These are phyloP conservation scores for Roridomyces roridus DNA, from an alignment of 768 basidiomycete genomes.

Conservation along the genomic window DNA sequence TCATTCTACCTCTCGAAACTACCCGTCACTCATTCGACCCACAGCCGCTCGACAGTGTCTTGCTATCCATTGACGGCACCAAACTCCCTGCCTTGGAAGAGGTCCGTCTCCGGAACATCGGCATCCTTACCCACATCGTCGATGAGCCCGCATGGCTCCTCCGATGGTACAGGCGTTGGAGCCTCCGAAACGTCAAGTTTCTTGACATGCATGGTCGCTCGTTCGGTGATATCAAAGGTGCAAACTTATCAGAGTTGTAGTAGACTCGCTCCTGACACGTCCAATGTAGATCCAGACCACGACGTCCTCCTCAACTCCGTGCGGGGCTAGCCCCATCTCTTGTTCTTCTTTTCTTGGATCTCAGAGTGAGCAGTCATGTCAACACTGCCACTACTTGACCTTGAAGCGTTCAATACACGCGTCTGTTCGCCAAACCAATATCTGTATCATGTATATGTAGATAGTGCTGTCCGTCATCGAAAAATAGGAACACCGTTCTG, in stretches of 20 bases:
- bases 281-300: slow-evolving; percentile 10
- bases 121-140: slow-evolving; percentile 34
- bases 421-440: not conserved
- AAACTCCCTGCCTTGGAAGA: slow-evolving; percentile 40
- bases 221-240: slow-evolving; percentile 7
- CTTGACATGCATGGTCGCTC: slow-evolving; percentile 15
- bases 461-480: not conserved
- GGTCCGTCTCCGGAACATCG: slow-evolving; percentile 47
- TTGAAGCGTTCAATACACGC: not conserved
- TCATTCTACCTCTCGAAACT: not conserved
- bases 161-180: slow-evolving; percentile 23
- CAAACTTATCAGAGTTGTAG: not conserved
- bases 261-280: not conserved
- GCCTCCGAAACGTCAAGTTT: slow-evolving; percentile 15
- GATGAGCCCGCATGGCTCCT: slow-evolving; percentile 34
- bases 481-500: not conserved
- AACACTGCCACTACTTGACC: slow-evolving; percentile 13
- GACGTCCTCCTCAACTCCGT: slow-evolving; percentile 5
- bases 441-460: slow-evolving; percentile 4
- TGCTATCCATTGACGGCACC: slow-evolving; percentile 43
- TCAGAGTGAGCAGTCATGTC: not conserved
- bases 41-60: slow-evolving; percentile 43
- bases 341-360: not conserved
- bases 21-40: not conserved
- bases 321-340: slow-evolving; percentile 3